A percentile compares a stretch with the other conserved stretches of the same genome.
These are phyloP conservation scores for Mycena sanguinolenta DNA, from an alignment of 768 basidiomycete species.

Conservation along the genomic window DNA sequence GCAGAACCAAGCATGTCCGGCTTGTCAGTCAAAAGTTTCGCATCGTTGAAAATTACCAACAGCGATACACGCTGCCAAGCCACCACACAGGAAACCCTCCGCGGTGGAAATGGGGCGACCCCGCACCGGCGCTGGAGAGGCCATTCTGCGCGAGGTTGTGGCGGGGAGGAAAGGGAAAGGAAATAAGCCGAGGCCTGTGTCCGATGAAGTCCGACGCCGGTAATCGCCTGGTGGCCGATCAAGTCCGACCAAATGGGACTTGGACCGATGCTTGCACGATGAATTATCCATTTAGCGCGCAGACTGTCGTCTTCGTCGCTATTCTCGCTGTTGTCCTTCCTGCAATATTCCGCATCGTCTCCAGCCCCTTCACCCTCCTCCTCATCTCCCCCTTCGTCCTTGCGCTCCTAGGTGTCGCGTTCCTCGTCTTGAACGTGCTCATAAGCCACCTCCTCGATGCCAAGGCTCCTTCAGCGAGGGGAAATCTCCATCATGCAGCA, in stretches of 20 bases:
- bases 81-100: constrained; percentile 92
- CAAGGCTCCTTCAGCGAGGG: constrained; percentile 45
- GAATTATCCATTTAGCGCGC: constrained; percentile 55
- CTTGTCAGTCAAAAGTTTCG: constrained; percentile 14
- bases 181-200: neutral
- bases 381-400: constrained; percentile 74
- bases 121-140: constrained; percentile 30
- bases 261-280: neutral
- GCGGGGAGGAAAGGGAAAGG: constrained; percentile 18
- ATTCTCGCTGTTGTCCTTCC: constrained; percentile 72
- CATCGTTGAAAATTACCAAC: constrained; percentile 59
- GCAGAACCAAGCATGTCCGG: neutral
- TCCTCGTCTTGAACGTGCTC: constrained; percentile 67
- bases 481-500: constrained; percentile 67
- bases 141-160: constrained; percentile 26
- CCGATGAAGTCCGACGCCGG: no score
- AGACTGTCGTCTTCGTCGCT: constrained; percentile 69
- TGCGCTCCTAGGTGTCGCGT: constrained; percentile 60
- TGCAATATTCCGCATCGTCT: constrained; percentile 64
- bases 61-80: constrained; percentile 91
- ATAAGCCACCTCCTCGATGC: constrained; percentile 73
- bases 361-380: constrained; percentile 75
- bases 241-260: neutral
- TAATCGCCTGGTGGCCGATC: no score
- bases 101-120: constrained; percentile 66